Conservation (phyloP, 768 basidiomycete species). For the Solioccasus polychromus region DNA sequence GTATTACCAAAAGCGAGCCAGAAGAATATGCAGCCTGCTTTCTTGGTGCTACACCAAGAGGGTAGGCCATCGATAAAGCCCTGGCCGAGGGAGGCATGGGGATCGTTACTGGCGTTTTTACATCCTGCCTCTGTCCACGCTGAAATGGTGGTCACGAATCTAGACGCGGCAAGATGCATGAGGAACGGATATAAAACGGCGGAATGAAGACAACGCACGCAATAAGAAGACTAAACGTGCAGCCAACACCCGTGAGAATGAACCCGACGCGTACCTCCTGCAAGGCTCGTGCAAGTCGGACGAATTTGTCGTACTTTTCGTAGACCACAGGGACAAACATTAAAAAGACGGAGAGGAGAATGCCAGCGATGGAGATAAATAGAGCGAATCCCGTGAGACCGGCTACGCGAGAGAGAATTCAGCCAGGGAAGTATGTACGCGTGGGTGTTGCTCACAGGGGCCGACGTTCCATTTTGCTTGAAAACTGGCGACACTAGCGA, state of each 20-base stretch:
- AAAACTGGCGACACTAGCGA: slow-evolving; percentile 84
- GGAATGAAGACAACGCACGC: slow-evolving; percentile 51
- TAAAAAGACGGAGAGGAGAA: slow-evolving; percentile 73
- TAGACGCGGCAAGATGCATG: slow-evolving; percentile 27
- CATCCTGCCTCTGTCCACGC: slow-evolving; percentile 90
- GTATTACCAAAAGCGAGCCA: slow-evolving; percentile 73
- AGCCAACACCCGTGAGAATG: slow-evolving; percentile 74
- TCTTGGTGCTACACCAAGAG: slow-evolving; percentile 91
- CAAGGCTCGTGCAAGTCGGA: slow-evolving; percentile 73
- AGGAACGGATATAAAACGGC: slow-evolving; percentile 8
- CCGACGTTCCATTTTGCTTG: slow-evolving; percentile 83
- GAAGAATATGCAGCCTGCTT: slow-evolving; percentile 85
- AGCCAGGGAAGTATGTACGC: slow-evolving; percentile 12
- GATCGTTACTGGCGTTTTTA: slow-evolving; percentile 80
- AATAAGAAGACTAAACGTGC: slow-evolving; percentile 65
- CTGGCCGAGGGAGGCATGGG: slow-evolving; percentile 64
- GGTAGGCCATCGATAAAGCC: slow-evolving; percentile 65
- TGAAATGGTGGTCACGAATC: slow-evolving; percentile 74
- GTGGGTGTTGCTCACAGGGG: slow-evolving; percentile 61
- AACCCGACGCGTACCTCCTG: slow-evolving; percentile 81
- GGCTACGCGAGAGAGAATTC: slow-evolving; percentile 44
- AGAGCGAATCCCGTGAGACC: slow-evolving; percentile 85
- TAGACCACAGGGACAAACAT: slow-evolving; percentile 75
- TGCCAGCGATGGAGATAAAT: slow-evolving; percentile 70
- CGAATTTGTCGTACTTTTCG: slow-evolving; percentile 82